Evolutionary conservation across 306 rosid species (phyloP).

Genomic region (Arachis hypogaea): DNA sequence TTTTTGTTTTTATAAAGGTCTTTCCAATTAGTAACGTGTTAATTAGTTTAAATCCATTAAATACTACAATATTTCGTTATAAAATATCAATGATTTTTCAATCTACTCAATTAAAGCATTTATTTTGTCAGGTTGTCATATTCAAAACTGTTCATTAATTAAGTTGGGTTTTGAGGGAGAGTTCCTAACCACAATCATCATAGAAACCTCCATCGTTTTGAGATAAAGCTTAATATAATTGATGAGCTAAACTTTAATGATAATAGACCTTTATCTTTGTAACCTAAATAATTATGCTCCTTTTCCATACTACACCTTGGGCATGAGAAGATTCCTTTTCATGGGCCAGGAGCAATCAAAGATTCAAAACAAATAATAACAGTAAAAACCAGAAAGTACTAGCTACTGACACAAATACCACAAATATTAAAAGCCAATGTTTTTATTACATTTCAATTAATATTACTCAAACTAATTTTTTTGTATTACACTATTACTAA

Average conservation of each 20-base stretch:
- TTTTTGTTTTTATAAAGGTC: no score
- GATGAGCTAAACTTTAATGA: conserved; percentile 18
- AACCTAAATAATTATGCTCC: conserved; percentile 18
- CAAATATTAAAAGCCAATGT: no score
- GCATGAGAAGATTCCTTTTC: conserved; percentile 39
- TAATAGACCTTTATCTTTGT: conserved; percentile 6
- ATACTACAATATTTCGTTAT: background rate
- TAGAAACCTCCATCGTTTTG: background rate
- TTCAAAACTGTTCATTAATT: background rate
- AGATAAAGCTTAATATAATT: conserved; percentile 15
- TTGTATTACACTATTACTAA: no score
- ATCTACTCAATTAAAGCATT: background rate
- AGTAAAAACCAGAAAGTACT: background rate
- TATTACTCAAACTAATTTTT: no score
- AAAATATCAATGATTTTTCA: background rate
- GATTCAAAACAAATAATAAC: conserved; percentile 29
- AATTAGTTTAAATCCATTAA: no score
- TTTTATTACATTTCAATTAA: no score
- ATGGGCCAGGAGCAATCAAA: conserved; percentile 37
- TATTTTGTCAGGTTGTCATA: background rate
- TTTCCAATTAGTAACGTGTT: no score
- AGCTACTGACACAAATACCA: no score
- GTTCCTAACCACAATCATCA: no score
- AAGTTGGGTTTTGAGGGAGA: background rate
- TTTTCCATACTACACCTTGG: conserved; percentile 17